Conservation (phyloP, 495 filamentous ascomycete genomes). For the Amphirosellinia nigrospora region DNA sequence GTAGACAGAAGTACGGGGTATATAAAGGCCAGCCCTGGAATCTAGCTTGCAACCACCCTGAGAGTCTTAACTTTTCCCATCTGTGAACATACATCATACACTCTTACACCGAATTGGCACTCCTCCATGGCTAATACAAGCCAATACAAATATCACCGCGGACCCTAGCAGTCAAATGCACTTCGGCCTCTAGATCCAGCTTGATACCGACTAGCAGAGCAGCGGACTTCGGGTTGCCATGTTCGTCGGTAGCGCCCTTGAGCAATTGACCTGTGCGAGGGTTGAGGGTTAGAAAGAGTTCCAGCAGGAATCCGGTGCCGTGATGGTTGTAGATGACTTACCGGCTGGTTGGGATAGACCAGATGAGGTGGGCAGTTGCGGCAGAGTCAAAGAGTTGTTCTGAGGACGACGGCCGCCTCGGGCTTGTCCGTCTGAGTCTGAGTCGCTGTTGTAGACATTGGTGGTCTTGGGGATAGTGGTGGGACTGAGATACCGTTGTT, state of each 20-base stretch:
- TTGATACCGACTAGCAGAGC: constrained; percentile 54
- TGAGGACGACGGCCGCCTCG: constrained; percentile 37
- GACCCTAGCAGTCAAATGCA: constrained; percentile 53
- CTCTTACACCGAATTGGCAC: neutral
- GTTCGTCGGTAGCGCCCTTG: constrained; percentile 48
- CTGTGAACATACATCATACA: constrained; percentile 9
- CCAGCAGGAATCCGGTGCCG: neutral
- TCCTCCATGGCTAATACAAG: constrained; percentile 34
- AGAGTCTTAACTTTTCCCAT: constrained; percentile 7
- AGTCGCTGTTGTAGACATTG: constrained; percentile 41
- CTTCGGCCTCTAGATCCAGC: constrained; percentile 54
- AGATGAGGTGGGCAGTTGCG: constrained; percentile 44
- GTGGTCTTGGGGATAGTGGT: constrained; percentile 38
- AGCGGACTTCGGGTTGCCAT: constrained; percentile 50
- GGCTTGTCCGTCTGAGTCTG: constrained; percentile 37
- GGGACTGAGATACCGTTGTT: constrained; percentile 28
- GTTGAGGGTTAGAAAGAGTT: neutral
- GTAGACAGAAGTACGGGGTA: constrained; percentile 14
- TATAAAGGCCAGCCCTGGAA: constrained; percentile 17
- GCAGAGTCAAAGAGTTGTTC: constrained; percentile 38
- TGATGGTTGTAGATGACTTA: constrained; percentile 25
- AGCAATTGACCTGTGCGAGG: constrained; percentile 40
- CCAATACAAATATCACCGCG: constrained; percentile 51
- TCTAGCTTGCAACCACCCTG: constrained; percentile 15
- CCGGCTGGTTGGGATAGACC: constrained; percentile 49